phyloP scores from a whole-genome alignment of 2,329 filamentous ascomycete species.

The Capronia epimyces region DNA sequence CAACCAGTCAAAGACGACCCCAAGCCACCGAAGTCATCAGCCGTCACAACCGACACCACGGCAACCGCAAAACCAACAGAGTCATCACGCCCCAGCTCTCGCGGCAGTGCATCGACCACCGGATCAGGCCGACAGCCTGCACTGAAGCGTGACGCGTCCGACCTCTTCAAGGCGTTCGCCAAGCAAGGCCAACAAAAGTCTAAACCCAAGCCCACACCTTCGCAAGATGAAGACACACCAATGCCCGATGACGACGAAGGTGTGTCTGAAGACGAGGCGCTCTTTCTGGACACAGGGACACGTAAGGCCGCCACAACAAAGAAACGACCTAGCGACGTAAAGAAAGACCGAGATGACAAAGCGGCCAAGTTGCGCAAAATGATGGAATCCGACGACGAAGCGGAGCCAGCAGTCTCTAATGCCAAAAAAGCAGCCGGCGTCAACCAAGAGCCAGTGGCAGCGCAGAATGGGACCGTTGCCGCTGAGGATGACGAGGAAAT shows the following conservation, averaged over 20 bases:
- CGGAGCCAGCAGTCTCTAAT: slow-evolving; percentile 31
- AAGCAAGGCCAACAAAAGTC: slow-evolving; percentile 23
- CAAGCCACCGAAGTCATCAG: slow-evolving; percentile 4
- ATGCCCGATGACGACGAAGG: slow-evolving; percentile 46
- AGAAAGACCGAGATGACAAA: slow-evolving; percentile 44
- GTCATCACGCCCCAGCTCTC: slow-evolving; percentile 29
- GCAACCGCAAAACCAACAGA: slow-evolving; percentile 14
- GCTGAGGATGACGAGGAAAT: slow-evolving; percentile 52
- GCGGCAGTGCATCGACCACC: slow-evolving; percentile 33
- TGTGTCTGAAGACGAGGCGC: slow-evolving; percentile 50
- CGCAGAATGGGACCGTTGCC: slow-evolving; percentile 7
- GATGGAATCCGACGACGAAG: slow-evolving; percentile 65
- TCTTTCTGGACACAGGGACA: slow-evolving; percentile 41
- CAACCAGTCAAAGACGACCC: slow-evolving; percentile 29
- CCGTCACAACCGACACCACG: too few relatives aligned
- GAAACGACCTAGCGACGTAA: slow-evolving; percentile 25
- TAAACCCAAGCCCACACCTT: slow-evolving; percentile 18
- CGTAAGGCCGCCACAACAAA: slow-evolving; percentile 37
- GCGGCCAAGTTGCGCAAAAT: slow-evolving; percentile 64
- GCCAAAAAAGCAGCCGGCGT: slow-evolving; percentile 25
- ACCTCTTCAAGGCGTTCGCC: slow-evolving; percentile 29
- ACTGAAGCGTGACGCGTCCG: slow-evolving; percentile 31
- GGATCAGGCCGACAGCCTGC: slow-evolving; percentile 38
- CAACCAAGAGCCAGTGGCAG: slow-evolving; percentile 14
- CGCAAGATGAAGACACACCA: slow-evolving; percentile 14